These are phyloP conservation scores for Pyronema omphalodes DNA, from an alignment of 495 filamentous ascomycete genomes.

Conservation along the genomic window DNA sequence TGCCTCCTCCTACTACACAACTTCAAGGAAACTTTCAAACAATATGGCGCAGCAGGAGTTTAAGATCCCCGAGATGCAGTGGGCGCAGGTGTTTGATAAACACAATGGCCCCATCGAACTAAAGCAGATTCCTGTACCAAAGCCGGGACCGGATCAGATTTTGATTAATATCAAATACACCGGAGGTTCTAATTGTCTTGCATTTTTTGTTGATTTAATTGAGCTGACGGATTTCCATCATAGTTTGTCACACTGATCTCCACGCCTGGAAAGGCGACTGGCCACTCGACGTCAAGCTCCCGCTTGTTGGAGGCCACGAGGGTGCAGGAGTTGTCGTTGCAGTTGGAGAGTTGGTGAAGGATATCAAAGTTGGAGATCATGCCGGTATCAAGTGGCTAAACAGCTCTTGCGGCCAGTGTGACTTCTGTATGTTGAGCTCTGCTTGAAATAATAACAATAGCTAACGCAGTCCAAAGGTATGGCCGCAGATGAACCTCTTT, in stretches of 20 bases:
- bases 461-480: constrained; percentile 9
- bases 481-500: constrained; percentile 50
- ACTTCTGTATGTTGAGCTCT: constrained; percentile 44
- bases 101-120: constrained; percentile 52
- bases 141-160: constrained; percentile 71
- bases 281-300: constrained; percentile 59
- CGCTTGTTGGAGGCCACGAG: constrained; percentile 89
- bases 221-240: background rate
- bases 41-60: too few species aligned
- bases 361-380: constrained; percentile 59
- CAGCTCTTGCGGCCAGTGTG: constrained; percentile 57
- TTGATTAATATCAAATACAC: constrained; percentile 83
- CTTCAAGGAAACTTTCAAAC: too few species aligned
- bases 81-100: constrained; percentile 72
- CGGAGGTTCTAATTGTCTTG: constrained; percentile 28
- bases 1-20: too few species aligned
- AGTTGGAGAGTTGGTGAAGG: constrained; percentile 49
- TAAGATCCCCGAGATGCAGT: constrained; percentile 52
- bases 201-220: background rate
- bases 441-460: background rate
- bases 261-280: constrained; percentile 65
- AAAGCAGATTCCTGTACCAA: constrained; percentile 65
- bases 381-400: constrained; percentile 88
- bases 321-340: constrained; percentile 76
- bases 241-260: constrained; percentile 70